A percentile compares a stretch with the other conserved stretches of the same genome.
Conservation (phyloP, 2,329 filamentous ascomycete species). For the Trichoderma semiorbis region DNA sequence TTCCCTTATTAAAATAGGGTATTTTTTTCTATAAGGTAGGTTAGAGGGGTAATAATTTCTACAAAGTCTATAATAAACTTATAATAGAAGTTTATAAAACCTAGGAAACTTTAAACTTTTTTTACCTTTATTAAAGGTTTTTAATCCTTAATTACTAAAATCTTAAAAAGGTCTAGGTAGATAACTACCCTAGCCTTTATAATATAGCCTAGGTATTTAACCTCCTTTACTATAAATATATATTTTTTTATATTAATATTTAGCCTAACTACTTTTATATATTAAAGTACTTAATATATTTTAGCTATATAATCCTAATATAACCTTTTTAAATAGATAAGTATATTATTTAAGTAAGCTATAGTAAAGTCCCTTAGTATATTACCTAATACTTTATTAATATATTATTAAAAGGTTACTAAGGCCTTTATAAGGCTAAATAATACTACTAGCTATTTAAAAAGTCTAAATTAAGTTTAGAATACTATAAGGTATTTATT, state of each 20-base stretch:
- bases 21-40: no score
- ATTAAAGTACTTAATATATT: neutral
- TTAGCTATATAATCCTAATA: no score
- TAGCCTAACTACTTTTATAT: neutral
- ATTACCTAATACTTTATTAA: neutral
- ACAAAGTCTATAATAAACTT: neutral
- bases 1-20: no score
- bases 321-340: neutral
- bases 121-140: no score
- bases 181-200: no score
- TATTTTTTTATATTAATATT: neutral
- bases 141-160: no score
- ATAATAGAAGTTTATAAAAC: no score
- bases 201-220: no score
- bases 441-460: constrained; percentile 6
- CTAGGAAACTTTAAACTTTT: no score
- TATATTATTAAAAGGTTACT: constrained; percentile 6
- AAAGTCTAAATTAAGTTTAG: neutral
- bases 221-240: no score
- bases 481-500: neutral
- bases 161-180: no score
- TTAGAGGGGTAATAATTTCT: neutral
- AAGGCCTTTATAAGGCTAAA: neutral
- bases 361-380: neutral
- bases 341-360: neutral